Evolutionary conservation across 2,329 filamentous ascomycete genomes (phyloP).

Genomic region (Paraconiothyrium sp.): DNA sequence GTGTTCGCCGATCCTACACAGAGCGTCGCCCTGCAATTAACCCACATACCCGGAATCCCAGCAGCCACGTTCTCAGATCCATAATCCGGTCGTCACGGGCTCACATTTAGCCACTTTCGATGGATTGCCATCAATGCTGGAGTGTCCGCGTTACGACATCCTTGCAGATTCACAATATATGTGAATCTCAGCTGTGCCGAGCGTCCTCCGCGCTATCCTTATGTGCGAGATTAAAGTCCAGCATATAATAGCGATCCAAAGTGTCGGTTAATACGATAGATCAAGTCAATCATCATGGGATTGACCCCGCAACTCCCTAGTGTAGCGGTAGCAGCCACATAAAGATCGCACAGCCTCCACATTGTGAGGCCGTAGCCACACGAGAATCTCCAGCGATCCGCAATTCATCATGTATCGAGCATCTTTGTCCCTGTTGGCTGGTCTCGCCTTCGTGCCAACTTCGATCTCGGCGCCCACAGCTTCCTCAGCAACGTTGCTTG

Average conservation of each 20-base stretch:
- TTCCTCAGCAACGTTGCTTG: conserved; percentile 9
- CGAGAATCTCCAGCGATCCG: background rate
- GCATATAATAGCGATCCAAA: conserved; percentile 5
- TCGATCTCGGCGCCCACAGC: conserved; percentile 9
- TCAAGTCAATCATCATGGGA: conserved; percentile 13
- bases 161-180: conserved; percentile 11
- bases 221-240: conserved; percentile 11
- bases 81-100: background rate
- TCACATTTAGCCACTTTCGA: conserved; percentile 5
- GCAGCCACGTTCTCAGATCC: conserved; percentile 11
- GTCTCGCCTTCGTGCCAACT: conserved; percentile 9
- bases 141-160: background rate
- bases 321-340: conserved; percentile 4
- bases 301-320: conserved; percentile 6
- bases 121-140: conserved; percentile 4
- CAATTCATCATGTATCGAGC: conserved; percentile 11
- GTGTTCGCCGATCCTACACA: background rate
- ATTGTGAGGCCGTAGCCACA: background rate
- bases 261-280: conserved; percentile 16
- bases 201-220: conserved; percentile 2
- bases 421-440: conserved; percentile 10
- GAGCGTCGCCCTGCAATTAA: conserved; percentile 12
- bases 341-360: conserved; percentile 14
- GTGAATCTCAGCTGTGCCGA: conserved; percentile 11
- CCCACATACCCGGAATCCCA: conserved; percentile 15